These are phyloP conservation scores for Oryza rufipogon DNA, from an alignment of 176 grass and related monocot species.

Conservation along the genomic window DNA sequence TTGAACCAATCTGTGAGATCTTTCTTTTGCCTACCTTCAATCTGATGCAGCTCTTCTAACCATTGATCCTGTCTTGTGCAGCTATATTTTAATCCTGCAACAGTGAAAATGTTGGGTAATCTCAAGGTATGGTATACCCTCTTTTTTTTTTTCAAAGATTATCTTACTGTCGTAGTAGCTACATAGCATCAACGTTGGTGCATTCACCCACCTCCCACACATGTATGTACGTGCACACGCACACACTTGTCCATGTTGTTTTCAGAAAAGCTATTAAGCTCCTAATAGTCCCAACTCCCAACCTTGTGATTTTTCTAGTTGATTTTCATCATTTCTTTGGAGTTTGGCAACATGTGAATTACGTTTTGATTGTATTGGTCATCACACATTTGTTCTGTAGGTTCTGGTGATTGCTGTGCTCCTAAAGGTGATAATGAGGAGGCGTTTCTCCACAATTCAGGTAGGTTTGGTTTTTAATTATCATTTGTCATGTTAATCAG, in stretches of 20 bases:
- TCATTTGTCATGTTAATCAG: not conserved
- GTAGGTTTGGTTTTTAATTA: slow-evolving; percentile 48
- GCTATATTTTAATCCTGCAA: slow-evolving; percentile 98
- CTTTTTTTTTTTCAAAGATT: not conserved
- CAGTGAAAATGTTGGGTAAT: slow-evolving; percentile 98
- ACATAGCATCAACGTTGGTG: not conserved
- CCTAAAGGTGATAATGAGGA: slow-evolving; percentile 89
- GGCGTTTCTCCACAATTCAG: slow-evolving; percentile 89
- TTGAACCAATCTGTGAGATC: slow-evolving; percentile 24
- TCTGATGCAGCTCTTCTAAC: slow-evolving; percentile 46
- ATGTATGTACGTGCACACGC: slow-evolving; percentile 11
- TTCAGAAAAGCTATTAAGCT: slow-evolving; percentile 5
- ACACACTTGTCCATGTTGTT: slow-evolving; percentile 11
- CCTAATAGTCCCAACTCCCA: not conserved
- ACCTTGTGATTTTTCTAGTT: slow-evolving; percentile 16
- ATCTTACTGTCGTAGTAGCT: not conserved
- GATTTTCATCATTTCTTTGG: slow-evolving; percentile 27
- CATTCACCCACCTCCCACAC: not conserved
- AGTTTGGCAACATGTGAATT: slow-evolving; percentile 7
- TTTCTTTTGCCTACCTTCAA: slow-evolving; percentile 28
- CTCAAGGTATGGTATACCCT: slow-evolving; percentile 64
- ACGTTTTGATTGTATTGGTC: not conserved
- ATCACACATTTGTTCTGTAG: slow-evolving; percentile 52
- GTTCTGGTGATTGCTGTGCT: slow-evolving; percentile 96
- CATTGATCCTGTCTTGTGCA: slow-evolving; percentile 55